These are phyloP conservation scores for Cornus suecica DNA, from an alignment of 148 eudicot genomes.

Conservation along the genomic window DNA sequence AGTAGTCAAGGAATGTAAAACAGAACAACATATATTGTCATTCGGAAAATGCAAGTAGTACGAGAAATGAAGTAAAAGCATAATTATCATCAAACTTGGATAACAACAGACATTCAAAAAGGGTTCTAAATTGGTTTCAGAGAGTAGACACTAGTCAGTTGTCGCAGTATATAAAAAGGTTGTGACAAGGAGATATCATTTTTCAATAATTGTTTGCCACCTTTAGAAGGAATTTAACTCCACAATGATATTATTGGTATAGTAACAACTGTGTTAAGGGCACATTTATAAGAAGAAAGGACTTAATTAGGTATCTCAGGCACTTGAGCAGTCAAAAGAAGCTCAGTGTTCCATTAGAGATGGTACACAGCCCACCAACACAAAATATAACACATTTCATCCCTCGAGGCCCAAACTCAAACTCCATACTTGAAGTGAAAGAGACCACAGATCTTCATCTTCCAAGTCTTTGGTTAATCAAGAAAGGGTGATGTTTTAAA, in stretches of 20 bases:
- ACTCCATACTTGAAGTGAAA: neutral
- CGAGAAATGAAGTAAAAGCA: neutral
- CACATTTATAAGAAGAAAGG: neutral
- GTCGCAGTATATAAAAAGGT: neutral
- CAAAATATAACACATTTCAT: neutral
- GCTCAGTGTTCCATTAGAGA: neutral
- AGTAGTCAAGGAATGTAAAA: slow-evolving; percentile 8
- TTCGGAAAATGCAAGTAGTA: neutral
- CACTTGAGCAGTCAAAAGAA: neutral
- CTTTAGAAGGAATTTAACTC: neutral
- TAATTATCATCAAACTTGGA: neutral
- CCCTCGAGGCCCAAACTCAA: neutral
- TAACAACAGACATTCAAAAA: neutral
- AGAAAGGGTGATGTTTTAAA: neutral
- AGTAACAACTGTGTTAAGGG: neutral
- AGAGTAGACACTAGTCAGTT: too few relatives aligned
- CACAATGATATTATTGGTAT: neutral
- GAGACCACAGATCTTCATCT: neutral
- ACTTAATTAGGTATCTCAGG: neutral
- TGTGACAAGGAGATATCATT: neutral
- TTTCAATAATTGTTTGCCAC: neutral
- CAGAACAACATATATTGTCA: slow-evolving; percentile 5
- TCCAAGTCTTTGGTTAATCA: neutral
- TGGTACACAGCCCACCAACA: neutral
- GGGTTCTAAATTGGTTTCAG: too few relatives aligned